Conservation (phyloP, 2,329 filamentous ascomycete species). For the Alternaria conjuncta region DNA sequence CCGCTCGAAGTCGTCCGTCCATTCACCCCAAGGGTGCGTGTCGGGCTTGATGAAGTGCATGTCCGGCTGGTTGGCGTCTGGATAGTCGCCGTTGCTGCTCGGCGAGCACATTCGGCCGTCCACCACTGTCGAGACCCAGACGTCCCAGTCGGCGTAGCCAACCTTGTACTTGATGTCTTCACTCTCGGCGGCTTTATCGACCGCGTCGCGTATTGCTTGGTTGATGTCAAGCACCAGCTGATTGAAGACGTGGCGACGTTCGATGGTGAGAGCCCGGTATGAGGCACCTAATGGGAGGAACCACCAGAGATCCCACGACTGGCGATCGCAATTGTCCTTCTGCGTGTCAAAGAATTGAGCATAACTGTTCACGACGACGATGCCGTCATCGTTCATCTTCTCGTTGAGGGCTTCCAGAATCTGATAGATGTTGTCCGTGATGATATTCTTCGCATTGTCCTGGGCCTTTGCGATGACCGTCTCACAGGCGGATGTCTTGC, state of each 20-base stretch:
- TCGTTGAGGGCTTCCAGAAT: slow-evolving; percentile 5
- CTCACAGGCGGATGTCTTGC: background rate
- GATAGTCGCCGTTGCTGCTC: slow-evolving; percentile 8
- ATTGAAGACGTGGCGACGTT: slow-evolving; percentile 5
- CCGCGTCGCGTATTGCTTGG: background rate
- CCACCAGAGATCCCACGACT: slow-evolving; percentile 1
- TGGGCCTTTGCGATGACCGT: slow-evolving; percentile 7
- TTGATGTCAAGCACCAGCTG: slow-evolving; percentile 10
- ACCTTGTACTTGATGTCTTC: slow-evolving; percentile 6
- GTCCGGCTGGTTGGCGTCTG: background rate
- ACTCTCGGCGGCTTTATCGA: background rate
- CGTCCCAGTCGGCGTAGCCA: slow-evolving; percentile 7
- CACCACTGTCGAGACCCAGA: slow-evolving; percentile 1
- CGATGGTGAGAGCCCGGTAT: background rate
- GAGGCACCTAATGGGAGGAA: slow-evolving; percentile 2
- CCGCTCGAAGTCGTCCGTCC: background rate
- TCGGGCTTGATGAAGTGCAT: slow-evolving; percentile 14
- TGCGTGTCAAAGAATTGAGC: slow-evolving; percentile 2
- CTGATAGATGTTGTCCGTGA: background rate
- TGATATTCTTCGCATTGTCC: slow-evolving; percentile 1
- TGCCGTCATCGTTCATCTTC: slow-evolving; percentile 6
- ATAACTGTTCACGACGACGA: slow-evolving; percentile 3
- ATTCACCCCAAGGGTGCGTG: background rate
- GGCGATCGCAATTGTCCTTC: slow-evolving; percentile 1
- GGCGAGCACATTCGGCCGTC: slow-evolving; percentile 8